Conservation (phyloP, 176 grass and related monocot genomes). For the Oryza rufipogon region DNA sequence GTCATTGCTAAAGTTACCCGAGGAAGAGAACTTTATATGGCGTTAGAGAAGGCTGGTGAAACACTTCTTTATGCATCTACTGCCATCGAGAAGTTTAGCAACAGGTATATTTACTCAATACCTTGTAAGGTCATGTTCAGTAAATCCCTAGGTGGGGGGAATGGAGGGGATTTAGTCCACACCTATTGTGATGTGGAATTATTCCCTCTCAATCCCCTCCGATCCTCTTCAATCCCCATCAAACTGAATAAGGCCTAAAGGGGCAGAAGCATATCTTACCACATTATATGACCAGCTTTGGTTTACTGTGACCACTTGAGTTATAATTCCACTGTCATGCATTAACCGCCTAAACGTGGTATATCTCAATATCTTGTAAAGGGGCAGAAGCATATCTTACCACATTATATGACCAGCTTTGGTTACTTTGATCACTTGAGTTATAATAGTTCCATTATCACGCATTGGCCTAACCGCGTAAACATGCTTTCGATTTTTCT, state of each 20-base stretch:
- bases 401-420: neutral
- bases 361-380: neutral
- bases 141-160: too few relatives aligned
- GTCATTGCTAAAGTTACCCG: constrained; percentile 82
- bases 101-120: constrained; percentile 57
- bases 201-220: too few relatives aligned
- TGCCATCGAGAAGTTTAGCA: constrained; percentile 96
- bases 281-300: neutral
- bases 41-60: constrained; percentile 84
- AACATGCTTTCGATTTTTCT: neutral
- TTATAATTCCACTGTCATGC: neutral
- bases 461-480: neutral
- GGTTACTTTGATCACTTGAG: neutral
- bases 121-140: neutral
- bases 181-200: too few relatives aligned
- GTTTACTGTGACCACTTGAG: neutral
- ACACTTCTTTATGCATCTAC: constrained; percentile 93
- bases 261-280: constrained; percentile 16
- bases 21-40: constrained; percentile 92
- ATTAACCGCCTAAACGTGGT: constrained; percentile 38
- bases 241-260: neutral
- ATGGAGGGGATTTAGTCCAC: too few relatives aligned
- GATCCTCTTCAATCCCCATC: too few relatives aligned
- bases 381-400: constrained; percentile 16
- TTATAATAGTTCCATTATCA: neutral